Conservation (phyloP, 2,329 filamentous ascomycete species). For the Colletotrichum tropicicola region DNA sequence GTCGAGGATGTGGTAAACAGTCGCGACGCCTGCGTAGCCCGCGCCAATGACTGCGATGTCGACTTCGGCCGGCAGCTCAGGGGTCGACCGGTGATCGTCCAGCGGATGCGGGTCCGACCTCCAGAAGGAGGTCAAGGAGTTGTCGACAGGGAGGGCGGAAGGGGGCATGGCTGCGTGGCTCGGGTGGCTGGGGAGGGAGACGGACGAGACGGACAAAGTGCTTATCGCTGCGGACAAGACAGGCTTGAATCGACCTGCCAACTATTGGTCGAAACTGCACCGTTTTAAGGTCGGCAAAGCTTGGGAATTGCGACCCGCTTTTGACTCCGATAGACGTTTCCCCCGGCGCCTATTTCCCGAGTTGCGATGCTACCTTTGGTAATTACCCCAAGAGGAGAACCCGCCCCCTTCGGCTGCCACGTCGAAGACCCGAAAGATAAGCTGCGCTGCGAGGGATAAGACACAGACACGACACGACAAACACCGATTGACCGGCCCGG, state of each 20-base stretch:
- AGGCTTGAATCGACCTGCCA: no score
- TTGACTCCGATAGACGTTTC: not conserved
- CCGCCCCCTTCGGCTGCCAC: not conserved
- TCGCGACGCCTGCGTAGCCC: conserved; percentile 31
- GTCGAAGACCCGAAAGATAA: not conserved
- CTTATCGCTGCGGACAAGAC: not conserved
- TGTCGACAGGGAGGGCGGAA: conserved; percentile 27
- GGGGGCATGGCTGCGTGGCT: not conserved
- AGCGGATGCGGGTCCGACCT: conserved; percentile 26
- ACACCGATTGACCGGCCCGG: not conserved
- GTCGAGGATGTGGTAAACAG: conserved; percentile 33
- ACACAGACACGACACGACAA: not conserved
- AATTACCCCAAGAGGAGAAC: not conserved
- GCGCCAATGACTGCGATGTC: conserved; percentile 31
- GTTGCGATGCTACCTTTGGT: not conserved
- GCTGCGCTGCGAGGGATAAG: not conserved
- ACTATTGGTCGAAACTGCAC: not conserved
- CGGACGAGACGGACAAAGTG: not conserved
- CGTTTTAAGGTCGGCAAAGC: not conserved
- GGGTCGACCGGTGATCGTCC: conserved; percentile 31
- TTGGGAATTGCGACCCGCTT: not conserved
- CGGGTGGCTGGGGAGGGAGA: not conserved
- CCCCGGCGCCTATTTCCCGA: not conserved
- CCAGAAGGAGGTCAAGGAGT: conserved; percentile 32
- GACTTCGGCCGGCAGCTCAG: conserved; percentile 24